Base-by-base conservation (phyloP, 2,329 filamentous ascomycete genomes). In the Monilinia aucupariae region DNA sequence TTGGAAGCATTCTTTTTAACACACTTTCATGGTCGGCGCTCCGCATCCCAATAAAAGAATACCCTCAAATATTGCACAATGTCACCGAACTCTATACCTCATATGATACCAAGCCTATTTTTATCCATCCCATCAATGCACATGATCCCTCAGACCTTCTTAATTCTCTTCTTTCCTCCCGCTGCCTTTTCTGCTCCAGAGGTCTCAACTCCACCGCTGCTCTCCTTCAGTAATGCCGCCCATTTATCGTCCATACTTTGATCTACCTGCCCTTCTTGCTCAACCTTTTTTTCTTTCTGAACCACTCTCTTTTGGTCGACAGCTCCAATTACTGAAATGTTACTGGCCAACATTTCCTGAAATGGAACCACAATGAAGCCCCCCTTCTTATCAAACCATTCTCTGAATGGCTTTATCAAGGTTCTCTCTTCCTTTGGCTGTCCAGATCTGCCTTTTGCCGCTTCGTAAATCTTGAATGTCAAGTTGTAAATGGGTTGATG, bases 401-500 rank as follows among this genome's bases (percentile, higher is more conserved):
- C 80, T 41, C 83, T 83, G 74, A 94, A 93, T 43, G 87, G 81
- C 51, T 82, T 82, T 66, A 81, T 76, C 65, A 92, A 75, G 67
- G 85, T 79, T 84, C 12, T 49, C 59, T 32, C 64, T 37, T 43
- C 49, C 43, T 32, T 52, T 62, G 17, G 39, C 72, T 22, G 62
- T 39, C 53, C 59, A 61, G 55, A 39, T 63, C 55, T 52, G 54
- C 59, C 62, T 54, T 60, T 52, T 25, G 34, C 65, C 59, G 62
- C 66, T 25, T 53, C 78, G 78, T 65, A 80, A 72, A 48, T 75
- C 53, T 80, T 82, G 59, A 96, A 81, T 50, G 82, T 85, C 65
- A 96, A 78, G 72, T 89, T 83, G 79, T 99, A 99, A 51, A 86
- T 82, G 0, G 92, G 91, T 47, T 87, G 83, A 76, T 92, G 85